Evolutionary conservation across 192 early-diverging fungal species (phyloP), one percentile per base, ranked within the genome.

Genomic region (Jimgerdemannia flammicorona): DNA sequence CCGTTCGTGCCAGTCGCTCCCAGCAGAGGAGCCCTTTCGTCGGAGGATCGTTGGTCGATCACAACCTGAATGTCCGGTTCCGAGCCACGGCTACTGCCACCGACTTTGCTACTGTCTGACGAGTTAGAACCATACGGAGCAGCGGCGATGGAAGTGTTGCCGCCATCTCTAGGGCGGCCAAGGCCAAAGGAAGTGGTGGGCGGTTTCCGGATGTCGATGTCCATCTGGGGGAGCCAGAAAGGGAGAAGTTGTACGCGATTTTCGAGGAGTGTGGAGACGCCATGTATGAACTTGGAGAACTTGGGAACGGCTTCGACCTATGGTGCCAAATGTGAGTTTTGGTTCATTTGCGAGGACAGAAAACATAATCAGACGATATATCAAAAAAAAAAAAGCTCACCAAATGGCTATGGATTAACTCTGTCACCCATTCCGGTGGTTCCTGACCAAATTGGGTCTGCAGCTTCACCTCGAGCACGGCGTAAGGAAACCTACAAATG

Each of bases 261-360:
- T 78, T 93, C 93, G 19, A 95, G 85, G 68, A 98, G 84, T 4
- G 95, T 95, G 9, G 96, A 92, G 42, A 91, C 89, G 72, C 97
- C 98, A 81, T 99, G 97, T 74, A 95, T 93, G 83, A 97, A 99
- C 82, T 99, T 99, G 72, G 94, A 95, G 86, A 99, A 99, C 78
- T 97, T 98, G 67, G 96, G 96, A 54, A 98, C 96, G 54, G 93
- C 93, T 79, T 95, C 93, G 70, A 98, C 90, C 77, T 78, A 10
- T 10, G 11, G 9, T 69, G 43, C 3, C n/a, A 29, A 29, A 18
- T 40, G n/a, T 72, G 19, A 66, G 4, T 29, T 4, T 20, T 66
- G 29, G 29, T 3, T 66, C 18, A 19, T 65, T 65, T 1, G 19
- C 64, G 64, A 66, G 19, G 19, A 29, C 3, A 66, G 19, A 29